phyloP scores from a whole-genome alignment of 1,139 yeast species.

The Lipomyces yarrowii region DNA sequence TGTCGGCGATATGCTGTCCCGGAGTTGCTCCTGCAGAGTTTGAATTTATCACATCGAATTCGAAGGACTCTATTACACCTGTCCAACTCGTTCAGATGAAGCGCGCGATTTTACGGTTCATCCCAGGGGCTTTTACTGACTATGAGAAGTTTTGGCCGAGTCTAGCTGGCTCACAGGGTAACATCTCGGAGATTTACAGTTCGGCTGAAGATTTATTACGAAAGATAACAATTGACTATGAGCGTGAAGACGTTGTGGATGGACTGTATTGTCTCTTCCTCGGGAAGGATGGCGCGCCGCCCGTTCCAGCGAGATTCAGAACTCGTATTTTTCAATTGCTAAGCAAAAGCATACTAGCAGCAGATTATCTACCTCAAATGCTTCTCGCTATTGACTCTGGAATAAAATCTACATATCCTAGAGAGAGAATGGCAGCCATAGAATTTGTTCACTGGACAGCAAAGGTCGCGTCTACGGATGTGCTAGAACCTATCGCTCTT shows the following conservation, averaged over 20 bases:
- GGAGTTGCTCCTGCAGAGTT: slow-evolving; percentile 63
- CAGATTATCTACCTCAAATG: slow-evolving; percentile 40
- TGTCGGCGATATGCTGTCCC: slow-evolving; percentile 48
- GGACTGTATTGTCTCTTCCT: slow-evolving; percentile 13
- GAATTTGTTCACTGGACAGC: slow-evolving; percentile 62
- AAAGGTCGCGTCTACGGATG: slow-evolving; percentile 33
- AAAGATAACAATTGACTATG: slow-evolving; percentile 56
- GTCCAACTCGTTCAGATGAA: slow-evolving; percentile 55
- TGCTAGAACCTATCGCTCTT: slow-evolving; percentile 32
- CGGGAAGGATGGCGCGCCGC: slow-evolving; percentile 43
- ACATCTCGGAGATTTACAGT: slow-evolving; percentile 56
- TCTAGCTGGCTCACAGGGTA: slow-evolving; percentile 67
- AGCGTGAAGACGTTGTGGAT: slow-evolving; percentile 50
- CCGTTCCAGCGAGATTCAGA: slow-evolving; percentile 59
- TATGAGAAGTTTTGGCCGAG: slow-evolving; percentile 45
- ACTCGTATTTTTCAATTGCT: slow-evolving; percentile 59
- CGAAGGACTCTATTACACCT: slow-evolving; percentile 61
- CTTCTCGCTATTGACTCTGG: slow-evolving; percentile 55
- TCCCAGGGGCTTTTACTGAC: slow-evolving; percentile 48
- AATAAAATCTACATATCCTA: slow-evolving; percentile 54
- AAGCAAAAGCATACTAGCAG: slow-evolving; percentile 56
- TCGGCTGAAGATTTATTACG: slow-evolving; percentile 55
- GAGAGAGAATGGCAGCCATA: slow-evolving; percentile 55
- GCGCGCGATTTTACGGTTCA: slow-evolving; percentile 47
- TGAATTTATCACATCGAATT: slow-evolving; percentile 63